Evolutionary conservation across 768 basidiomycete genomes (phyloP).

Genomic region (Hypsizygus marmoreus): DNA sequence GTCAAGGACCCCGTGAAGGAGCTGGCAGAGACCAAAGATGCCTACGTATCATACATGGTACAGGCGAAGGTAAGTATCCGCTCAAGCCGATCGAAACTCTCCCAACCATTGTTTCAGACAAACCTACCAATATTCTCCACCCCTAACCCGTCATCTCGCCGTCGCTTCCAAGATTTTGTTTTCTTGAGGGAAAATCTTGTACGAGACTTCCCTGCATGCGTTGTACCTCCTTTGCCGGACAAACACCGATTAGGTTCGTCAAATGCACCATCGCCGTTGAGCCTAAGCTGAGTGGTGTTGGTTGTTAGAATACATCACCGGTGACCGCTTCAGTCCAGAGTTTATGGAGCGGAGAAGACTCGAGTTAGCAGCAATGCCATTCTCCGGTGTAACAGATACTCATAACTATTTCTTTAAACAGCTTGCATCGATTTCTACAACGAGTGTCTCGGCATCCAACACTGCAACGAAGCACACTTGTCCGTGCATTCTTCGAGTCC

Average conservation of each 20-base stretch:
- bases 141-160: slow-evolving; percentile 70
- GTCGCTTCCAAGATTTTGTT: slow-evolving; percentile 96
- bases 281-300: slow-evolving; percentile 4
- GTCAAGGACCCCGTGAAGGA: slow-evolving; percentile 96
- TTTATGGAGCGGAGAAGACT: slow-evolving; percentile 92
- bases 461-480: slow-evolving; percentile 84
- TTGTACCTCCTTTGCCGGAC: slow-evolving; percentile 95
- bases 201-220: slow-evolving; percentile 94
- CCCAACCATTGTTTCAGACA: slow-evolving; percentile 54
- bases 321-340: slow-evolving; percentile 95
- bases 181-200: slow-evolving; percentile 88
- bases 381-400: background rate
- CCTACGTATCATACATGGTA: slow-evolving; percentile 93
- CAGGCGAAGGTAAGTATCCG: slow-evolving; percentile 69
- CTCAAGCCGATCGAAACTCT: background rate
- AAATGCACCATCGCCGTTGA: slow-evolving; percentile 4
- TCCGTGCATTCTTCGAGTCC: slow-evolving; percentile 94
- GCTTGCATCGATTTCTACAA: slow-evolving; percentile 90
- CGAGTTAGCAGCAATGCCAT: slow-evolving; percentile 58
- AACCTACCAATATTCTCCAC: slow-evolving; percentile 86
- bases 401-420: slow-evolving; percentile 29
- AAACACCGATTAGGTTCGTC: slow-evolving; percentile 91
- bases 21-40: slow-evolving; percentile 95
- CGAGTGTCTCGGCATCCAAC: slow-evolving; percentile 93
- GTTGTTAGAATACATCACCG: slow-evolving; percentile 88